Evolutionary conservation across 176 grass and related monocot genomes (phyloP), one percentile per base, ranked within the genome.

Genomic region (Bonia amplexicaulis): DNA sequence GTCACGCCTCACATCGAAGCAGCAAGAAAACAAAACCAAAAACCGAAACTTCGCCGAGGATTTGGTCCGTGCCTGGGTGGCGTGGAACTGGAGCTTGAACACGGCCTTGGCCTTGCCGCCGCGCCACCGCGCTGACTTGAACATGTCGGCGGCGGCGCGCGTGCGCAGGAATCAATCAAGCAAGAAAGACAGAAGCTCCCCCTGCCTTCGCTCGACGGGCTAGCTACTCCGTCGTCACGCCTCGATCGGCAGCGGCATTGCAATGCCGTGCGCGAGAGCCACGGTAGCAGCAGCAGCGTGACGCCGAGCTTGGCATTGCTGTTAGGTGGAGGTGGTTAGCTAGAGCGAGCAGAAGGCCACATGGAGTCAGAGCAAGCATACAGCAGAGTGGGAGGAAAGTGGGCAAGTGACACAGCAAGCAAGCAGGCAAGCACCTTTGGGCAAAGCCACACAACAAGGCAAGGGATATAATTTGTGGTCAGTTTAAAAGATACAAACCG

Each of bases 71-170:
- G 88, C 96, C 93, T 95, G 91, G 25, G 93, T 91, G 23, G 84
- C 91, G 66, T 94, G 90, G 84, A 99, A 92, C 82, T 92, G 97
- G 53, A 99, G 85, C 90, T 96, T 99, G 93, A 99, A 99, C 78
- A 89, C 79, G 53, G 86, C 86, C 82, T 96, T 99, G 84, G 81
- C 82, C 92, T 87, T 99, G 73, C 91, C 94, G 81, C 90, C 86
- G 46, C 90, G 86, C 93, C 97, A 94, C 86, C 88, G 89, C 31
- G 76, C 69, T 40, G 92, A 88, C 85, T 92, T 99, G 84, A 99
- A 99, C 97, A 99, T 99, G 41, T 84, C 92, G 58, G 44, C 48
- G 61, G n/a, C 73, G 78, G 40, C 74, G 14, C 20, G 25, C 63
- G 5, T 20, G 29, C 48, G 13, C 33, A 60, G 14, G 7, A 71